A percentile compares a stretch with the other conserved stretches of the same genome.
These are phyloP conservation scores for Striga hermonthica DNA, from an alignment of 305 asterid genomes.

Conservation along the genomic window DNA sequence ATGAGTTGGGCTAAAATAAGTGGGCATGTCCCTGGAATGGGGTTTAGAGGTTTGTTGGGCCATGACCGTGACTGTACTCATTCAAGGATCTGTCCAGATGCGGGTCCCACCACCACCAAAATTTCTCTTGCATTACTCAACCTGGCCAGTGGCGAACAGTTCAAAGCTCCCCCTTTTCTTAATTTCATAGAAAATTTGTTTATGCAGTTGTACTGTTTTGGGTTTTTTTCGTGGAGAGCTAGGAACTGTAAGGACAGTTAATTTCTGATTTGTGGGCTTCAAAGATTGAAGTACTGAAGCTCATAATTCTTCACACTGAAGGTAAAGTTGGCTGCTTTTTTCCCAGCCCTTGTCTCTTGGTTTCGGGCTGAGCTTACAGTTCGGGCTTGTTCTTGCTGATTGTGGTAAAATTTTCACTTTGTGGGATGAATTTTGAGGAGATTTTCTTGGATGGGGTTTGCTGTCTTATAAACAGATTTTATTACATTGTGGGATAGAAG, in stretches of 20 bases:
- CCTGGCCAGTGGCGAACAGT: slow-evolving; percentile 2
- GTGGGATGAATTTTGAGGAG: slow-evolving; percentile 11
- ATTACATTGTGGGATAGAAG: not conserved
- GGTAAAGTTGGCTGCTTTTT: slow-evolving; percentile 35
- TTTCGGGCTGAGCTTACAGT: slow-evolving; percentile 7
- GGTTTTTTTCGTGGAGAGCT: not conserved
- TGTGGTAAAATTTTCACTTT: slow-evolving; percentile 28
- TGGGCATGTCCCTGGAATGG: slow-evolving; percentile 33
- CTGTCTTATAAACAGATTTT: slow-evolving; percentile 29
- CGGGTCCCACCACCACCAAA: slow-evolving; percentile 42
- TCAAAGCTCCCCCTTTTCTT: slow-evolving; percentile 19
- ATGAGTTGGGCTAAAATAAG: slow-evolving; percentile 1
- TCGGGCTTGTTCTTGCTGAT: slow-evolving; percentile 23
- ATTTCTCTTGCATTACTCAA: slow-evolving; percentile 9
- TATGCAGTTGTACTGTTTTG: not conserved
- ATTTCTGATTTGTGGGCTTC: slow-evolving; percentile 31
- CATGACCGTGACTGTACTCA: no score
- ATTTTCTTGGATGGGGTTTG: slow-evolving; percentile 28
- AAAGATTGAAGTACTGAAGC: slow-evolving; percentile 32
- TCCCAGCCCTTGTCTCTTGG: slow-evolving; percentile 25
- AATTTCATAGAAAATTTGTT: not conserved
- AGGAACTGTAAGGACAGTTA: slow-evolving; percentile 28
- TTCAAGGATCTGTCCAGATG: slow-evolving; percentile 35
- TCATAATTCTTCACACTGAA: slow-evolving; percentile 32
- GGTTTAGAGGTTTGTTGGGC: slow-evolving; percentile 31